Base-by-base conservation (phyloP, 352 stramenopile genomes). In the Pythium insidiosum region DNA sequence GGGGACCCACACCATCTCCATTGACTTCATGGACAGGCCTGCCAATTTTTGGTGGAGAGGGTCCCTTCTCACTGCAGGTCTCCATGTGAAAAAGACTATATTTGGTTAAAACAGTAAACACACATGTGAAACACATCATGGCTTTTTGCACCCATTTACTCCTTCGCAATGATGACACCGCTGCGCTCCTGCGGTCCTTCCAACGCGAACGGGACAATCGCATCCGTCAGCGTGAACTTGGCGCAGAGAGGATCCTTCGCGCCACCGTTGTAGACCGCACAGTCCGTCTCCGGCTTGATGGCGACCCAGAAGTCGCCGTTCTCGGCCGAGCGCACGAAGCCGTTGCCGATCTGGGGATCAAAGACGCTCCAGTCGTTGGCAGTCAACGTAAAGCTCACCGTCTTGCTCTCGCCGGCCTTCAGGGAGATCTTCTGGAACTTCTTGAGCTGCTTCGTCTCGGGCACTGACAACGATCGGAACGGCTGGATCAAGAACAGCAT, bases 371-470 rank as follows among this genome's bases (percentile, higher is more conserved):
- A 68, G 53, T 74, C 63, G 18, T 47, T 40, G 6, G 39, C 45
- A 18, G 47, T 68, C 33, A 81, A 45, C 26, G 39, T 66, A 48
- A 76, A 76, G 30, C 47, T 31, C 28, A 77, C 66, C 25, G 44
- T 63, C 58, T 61, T 52, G 11, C 47, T 59, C 40, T 61, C 39
- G 18, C 56, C 63, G 3, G 53, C n/a, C 22, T 43, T 38, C 18
- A 84, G 54, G 6, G 47, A 52, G 41, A 78, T 70, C 60, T 78
- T 78, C 38, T 37, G 37, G 39, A 73, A 78, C 44, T 69, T 63
- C 49, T 65, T 65, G 26, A 69, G 51, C 47, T 52, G 43, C 52
- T 66, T 70, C 7, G 62, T 43, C 50, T 70, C 61, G 10, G 56
- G 41, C 30, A 62, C 46, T 4, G 47, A 40, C 15, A 61, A 45